phyloP scores from a whole-genome alignment of 805 yeast species.

The Cyberlindnera mrakii region DNA sequence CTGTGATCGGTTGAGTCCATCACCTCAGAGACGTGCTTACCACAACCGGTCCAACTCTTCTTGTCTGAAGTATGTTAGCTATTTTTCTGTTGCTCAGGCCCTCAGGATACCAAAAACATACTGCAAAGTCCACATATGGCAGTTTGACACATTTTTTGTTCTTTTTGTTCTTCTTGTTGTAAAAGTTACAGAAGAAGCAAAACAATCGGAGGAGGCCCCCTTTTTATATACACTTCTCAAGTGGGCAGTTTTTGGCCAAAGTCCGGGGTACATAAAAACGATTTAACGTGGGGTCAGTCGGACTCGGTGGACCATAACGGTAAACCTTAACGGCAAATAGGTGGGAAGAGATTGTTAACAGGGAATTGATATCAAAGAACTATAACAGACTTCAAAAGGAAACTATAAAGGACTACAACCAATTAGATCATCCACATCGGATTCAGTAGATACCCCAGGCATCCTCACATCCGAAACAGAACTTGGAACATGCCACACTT shows the following conservation, averaged over 20 bases:
- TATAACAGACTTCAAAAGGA: background rate
- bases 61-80: conserved; percentile 25
- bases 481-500: conserved; percentile 95
- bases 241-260: conserved; percentile 1
- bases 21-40: conserved; percentile 46
- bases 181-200: too few species aligned
- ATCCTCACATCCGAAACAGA: conserved; percentile 98
- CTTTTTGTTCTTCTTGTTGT: background rate
- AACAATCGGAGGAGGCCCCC: too few species aligned
- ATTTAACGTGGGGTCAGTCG: too few species aligned
- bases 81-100: background rate
- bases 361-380: background rate
- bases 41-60: conserved; percentile 64
- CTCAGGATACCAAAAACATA: conserved; percentile 6
- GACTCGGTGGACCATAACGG: background rate
- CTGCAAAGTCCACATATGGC: conserved; percentile 24
- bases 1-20: conserved; percentile 44
- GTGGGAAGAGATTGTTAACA: background rate
- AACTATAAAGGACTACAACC: background rate
- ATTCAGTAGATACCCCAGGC: conserved; percentile 72
- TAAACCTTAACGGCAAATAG: background rate
- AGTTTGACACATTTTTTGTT: conserved; percentile 18
- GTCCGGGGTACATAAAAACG: conserved; percentile 4
- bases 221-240: background rate
- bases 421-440: background rate